Conservation (phyloP, 805 yeast species). For the Candida montana region DNA sequence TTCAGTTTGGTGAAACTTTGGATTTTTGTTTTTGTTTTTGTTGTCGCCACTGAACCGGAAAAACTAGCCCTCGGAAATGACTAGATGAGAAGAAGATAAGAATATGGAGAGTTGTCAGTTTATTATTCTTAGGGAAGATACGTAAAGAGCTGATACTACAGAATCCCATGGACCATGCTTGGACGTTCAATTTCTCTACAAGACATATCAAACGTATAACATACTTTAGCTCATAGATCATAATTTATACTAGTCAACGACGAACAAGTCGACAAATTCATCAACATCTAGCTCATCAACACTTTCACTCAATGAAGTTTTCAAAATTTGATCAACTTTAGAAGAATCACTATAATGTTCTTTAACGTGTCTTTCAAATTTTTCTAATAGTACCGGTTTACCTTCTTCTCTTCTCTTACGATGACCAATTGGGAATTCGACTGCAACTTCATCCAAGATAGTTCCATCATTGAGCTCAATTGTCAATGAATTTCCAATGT, state of each 20-base stretch:
- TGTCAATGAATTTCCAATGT: constrained; percentile 49
- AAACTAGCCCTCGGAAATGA: neutral
- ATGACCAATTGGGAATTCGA: constrained; percentile 57
- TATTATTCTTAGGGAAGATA: too few species aligned
- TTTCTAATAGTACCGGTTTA: constrained; percentile 44
- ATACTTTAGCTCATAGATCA: too few species aligned
- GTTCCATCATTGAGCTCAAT: constrained; percentile 51
- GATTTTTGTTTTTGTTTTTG: neutral
- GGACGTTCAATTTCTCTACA: too few species aligned
- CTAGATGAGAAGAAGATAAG: too few species aligned
- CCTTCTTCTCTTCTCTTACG: constrained; percentile 55
- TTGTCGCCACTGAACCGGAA: constrained; percentile 1
- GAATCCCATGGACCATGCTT: too few species aligned
- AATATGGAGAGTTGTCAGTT: too few species aligned
- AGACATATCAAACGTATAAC: too few species aligned
- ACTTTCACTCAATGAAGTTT: constrained; percentile 27
- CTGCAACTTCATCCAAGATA: constrained; percentile 43
- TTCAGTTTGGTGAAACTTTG: neutral
- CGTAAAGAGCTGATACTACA: too few species aligned
- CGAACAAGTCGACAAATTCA: constrained; percentile 40
- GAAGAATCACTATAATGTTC: constrained; percentile 36
- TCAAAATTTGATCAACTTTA: constrained; percentile 35
- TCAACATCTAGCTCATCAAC: constrained; percentile 41
- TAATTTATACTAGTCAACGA: constrained; percentile 2
- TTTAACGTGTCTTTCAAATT: constrained; percentile 46